Percentiles rank a stretch among this genome's conserved stretches.
phyloP scores from a whole-genome alignment of 768 basidiomycete genomes.

The Russula virescens region DNA sequence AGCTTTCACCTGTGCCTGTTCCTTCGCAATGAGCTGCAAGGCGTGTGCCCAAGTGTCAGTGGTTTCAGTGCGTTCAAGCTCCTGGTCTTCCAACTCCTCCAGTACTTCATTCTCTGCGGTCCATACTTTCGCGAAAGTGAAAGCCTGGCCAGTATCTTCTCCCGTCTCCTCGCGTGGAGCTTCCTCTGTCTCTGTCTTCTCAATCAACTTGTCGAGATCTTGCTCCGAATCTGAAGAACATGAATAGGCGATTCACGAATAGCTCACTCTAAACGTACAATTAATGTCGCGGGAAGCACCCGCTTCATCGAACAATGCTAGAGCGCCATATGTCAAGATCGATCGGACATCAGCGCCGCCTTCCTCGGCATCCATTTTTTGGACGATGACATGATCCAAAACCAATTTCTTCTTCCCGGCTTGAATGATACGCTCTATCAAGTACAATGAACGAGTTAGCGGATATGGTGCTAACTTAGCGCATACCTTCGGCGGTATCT shows the following conservation, averaged over 20 bases:
- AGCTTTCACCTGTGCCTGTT: constrained; percentile 43
- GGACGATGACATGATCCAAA: constrained; percentile 91
- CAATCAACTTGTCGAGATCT: constrained; percentile 82
- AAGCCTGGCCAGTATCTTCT: constrained; percentile 52
- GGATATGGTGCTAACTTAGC: not conserved
- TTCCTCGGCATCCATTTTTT: constrained; percentile 88
- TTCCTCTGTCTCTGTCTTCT: constrained; percentile 72
- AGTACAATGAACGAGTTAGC: not conserved
- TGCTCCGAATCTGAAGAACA: constrained; percentile 57
- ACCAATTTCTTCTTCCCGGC: constrained; percentile 94
- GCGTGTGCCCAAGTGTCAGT: constrained; percentile 81
- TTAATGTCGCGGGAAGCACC: constrained; percentile 56
- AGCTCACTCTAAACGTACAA: constrained; percentile 38
- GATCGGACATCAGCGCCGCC: constrained; percentile 73
- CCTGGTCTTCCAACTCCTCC: constrained; percentile 58
- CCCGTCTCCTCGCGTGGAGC: constrained; percentile 43
- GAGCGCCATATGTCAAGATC: constrained; percentile 85
- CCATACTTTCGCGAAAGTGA: constrained; percentile 93
- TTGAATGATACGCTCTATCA: constrained; percentile 81
- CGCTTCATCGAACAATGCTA: constrained; percentile 72
- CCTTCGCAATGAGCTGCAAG: constrained; percentile 43
- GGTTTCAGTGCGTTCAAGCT: constrained; percentile 39
- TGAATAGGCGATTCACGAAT: not conserved
- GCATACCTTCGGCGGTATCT: constrained; percentile 79
- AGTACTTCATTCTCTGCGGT: constrained; percentile 66